These are phyloP conservation scores for Solanum habrochaites DNA, from an alignment of 257 asterid genomes.

Conservation along the genomic window DNA sequence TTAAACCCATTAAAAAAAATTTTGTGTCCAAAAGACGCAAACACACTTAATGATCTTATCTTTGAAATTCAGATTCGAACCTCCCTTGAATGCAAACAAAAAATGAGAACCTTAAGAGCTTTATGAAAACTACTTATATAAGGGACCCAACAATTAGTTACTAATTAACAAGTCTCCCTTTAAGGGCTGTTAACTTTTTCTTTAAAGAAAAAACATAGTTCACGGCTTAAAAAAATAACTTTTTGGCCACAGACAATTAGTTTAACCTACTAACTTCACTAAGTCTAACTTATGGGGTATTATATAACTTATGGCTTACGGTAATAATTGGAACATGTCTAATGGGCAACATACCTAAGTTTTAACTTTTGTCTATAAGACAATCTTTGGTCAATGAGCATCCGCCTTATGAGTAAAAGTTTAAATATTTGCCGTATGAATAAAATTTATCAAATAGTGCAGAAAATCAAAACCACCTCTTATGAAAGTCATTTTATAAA, in stretches of 20 bases:
- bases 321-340: neutral
- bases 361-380: neutral
- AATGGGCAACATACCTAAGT: neutral
- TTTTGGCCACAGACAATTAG: neutral
- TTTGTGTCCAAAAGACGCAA: too few relatives aligned
- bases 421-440: too few relatives aligned
- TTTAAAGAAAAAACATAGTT: neutral
- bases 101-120: neutral
- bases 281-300: neutral
- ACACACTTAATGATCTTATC: too few relatives aligned
- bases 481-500: neutral
- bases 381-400: too few relatives aligned
- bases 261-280: too few relatives aligned
- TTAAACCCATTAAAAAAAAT: too few relatives aligned
- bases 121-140: neutral
- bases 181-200: neutral
- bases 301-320: neutral
- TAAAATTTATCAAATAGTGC: neutral
- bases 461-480: too few relatives aligned
- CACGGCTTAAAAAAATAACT: neutral
- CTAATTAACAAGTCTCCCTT: neutral
- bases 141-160: neutral
- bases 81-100: too few relatives aligned
- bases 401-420: too few relatives aligned
- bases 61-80: too few relatives aligned